These are phyloP conservation scores for Arachnomyces sp. DNA, from an alignment of 2,329 filamentous ascomycete genomes.

Conservation along the genomic window DNA sequence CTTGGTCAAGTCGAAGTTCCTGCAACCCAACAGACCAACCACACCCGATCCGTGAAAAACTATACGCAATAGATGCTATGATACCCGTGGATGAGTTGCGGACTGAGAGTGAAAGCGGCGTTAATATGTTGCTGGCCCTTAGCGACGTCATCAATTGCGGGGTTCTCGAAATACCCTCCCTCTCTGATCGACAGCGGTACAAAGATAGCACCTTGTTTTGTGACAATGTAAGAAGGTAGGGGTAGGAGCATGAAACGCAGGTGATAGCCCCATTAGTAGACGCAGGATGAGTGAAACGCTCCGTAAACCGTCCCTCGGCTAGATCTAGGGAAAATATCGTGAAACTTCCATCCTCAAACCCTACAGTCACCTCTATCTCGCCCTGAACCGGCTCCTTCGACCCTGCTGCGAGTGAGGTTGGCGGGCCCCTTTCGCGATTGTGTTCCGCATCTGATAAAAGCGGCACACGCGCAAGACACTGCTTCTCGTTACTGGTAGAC, in stretches of 20 bases:
- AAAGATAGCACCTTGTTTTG: conserved; percentile 64
- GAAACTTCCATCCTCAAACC: conserved; percentile 65
- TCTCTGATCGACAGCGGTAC: conserved; percentile 51
- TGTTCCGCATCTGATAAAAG: conserved; percentile 17
- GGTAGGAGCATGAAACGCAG: conserved; percentile 62
- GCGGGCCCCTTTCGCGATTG: conserved; percentile 55
- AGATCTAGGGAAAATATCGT: conserved; percentile 57
- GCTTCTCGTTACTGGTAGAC: conserved; percentile 56
- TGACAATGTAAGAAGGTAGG: conserved; percentile 73
- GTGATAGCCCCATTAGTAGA: conserved; percentile 59
- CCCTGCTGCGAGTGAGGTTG: conserved; percentile 46
- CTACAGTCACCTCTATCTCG: conserved; percentile 54
- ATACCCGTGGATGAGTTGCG: conserved; percentile 56
- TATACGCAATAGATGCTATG: conserved; percentile 80
- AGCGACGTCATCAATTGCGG: conserved; percentile 66
- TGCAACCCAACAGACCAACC: conserved; percentile 92
- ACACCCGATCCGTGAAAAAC: conserved; percentile 63
- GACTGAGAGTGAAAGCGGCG: conserved; percentile 74
- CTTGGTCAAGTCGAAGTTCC: conserved; percentile 61
- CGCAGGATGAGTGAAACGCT: conserved; percentile 51
- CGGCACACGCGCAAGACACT: conserved; percentile 46
- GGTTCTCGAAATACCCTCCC: conserved; percentile 18
- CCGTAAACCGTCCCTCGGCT: conserved; percentile 35
- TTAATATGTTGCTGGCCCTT: conserved; percentile 67
- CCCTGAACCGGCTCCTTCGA: conserved; percentile 35